A percentile compares a stretch with the other conserved stretches of the same genome.
These are phyloP conservation scores for Podaxis rugospora DNA, from an alignment of 768 basidiomycete species.

Conservation along the genomic window DNA sequence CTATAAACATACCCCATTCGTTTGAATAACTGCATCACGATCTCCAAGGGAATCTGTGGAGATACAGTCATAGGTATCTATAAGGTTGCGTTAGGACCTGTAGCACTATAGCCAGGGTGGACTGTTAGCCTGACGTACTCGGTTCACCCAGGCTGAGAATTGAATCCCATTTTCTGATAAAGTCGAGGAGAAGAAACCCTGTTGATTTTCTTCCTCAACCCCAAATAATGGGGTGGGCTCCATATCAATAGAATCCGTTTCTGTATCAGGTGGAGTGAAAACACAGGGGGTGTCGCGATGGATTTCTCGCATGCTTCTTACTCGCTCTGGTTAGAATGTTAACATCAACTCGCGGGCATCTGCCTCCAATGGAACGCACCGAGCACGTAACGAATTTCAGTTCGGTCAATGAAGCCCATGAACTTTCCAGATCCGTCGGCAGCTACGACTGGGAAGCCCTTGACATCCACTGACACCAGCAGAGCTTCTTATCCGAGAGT, in stretches of 20 bases:
- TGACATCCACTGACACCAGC: constrained; percentile 68
- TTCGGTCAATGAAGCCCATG: constrained; percentile 84
- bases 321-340: constrained; percentile 51
- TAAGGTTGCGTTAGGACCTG: constrained; percentile 2
- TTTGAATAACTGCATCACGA: constrained; percentile 97
- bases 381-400: constrained; percentile 81
- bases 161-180: constrained; percentile 54
- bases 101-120: neutral
- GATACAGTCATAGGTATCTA: constrained; percentile 95
- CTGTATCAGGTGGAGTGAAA: constrained; percentile 55
- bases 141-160: constrained; percentile 92
- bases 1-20: constrained; percentile 80
- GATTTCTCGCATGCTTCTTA: constrained; percentile 58
- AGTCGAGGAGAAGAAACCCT: constrained; percentile 56
- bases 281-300: constrained; percentile 64
- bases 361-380: constrained; percentile 39
- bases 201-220: constrained; percentile 60
- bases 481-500: constrained; percentile 48
- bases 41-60: constrained; percentile 88
- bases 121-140: constrained; percentile 42
- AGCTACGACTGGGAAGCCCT: constrained; percentile 89
- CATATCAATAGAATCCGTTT: constrained; percentile 30
- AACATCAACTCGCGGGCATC: constrained; percentile 1
- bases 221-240: constrained; percentile 49
- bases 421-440: constrained; percentile 56